phyloP scores from a whole-genome alignment of 768 basidiomycete genomes.

The Imleria badia region DNA sequence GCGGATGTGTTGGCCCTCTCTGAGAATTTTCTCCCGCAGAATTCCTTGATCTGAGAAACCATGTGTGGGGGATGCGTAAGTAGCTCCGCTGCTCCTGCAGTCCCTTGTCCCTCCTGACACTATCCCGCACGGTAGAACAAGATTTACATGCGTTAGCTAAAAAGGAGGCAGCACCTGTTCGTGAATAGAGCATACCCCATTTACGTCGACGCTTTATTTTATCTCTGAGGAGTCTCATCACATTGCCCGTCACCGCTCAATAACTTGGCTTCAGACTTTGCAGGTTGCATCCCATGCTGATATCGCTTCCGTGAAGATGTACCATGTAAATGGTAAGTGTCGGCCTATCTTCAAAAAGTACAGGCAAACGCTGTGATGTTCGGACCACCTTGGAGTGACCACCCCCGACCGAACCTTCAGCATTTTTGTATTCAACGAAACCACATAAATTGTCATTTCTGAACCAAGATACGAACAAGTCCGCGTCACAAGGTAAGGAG shows the following conservation, averaged over 20 bases:
- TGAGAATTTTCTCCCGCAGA: constrained; percentile 40
- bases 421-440: not conserved
- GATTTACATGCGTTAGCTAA: constrained; percentile 74
- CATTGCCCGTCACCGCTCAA: not conserved
- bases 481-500: not conserved
- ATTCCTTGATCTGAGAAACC: constrained; percentile 75
- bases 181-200: constrained; percentile 40
- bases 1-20: not conserved
- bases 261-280: not conserved
- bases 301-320: no score
- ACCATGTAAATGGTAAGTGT: not conserved
- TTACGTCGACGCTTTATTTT: not conserved
- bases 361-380: not conserved
- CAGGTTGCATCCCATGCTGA: not conserved
- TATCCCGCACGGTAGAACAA: constrained; percentile 53
- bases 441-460: not conserved
- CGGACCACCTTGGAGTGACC: not conserved
- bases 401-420: not conserved
- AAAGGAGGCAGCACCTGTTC: constrained; percentile 61
- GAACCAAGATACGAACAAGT: not conserved
- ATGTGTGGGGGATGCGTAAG: constrained; percentile 89
- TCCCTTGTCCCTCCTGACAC: not conserved
- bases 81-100: constrained; percentile 15
- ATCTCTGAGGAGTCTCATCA: not conserved
- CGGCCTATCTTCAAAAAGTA: not conserved